Evolutionary conservation across 129 eudicot species (phyloP).

Genomic region (Artemisia tridentata): DNA sequence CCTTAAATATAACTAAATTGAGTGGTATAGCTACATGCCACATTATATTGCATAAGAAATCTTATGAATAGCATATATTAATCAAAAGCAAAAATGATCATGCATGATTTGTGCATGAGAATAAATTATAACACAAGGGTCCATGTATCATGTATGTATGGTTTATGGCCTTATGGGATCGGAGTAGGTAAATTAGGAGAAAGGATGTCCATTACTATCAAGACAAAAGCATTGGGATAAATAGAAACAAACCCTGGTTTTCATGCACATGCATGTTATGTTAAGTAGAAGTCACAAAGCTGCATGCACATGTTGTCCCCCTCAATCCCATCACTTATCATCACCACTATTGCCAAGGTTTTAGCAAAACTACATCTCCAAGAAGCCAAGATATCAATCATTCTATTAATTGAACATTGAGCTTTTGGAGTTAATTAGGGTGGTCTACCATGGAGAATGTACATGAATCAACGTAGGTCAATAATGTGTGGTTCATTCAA

Average conservation of each 20-base stretch:
- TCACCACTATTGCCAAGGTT: slow-evolving; percentile 20
- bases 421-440: slow-evolving; percentile 28
- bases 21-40: slow-evolving; percentile 24
- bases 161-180: too few species aligned
- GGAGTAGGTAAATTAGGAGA: slow-evolving; percentile 22
- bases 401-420: slow-evolving; percentile 27
- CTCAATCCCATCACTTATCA: slow-evolving; percentile 24
- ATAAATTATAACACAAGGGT: slow-evolving; percentile 27
- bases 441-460: slow-evolving; percentile 25
- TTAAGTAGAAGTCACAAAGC: too few species aligned
- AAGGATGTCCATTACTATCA: slow-evolving; percentile 27
- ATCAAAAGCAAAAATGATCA: slow-evolving; percentile 25
- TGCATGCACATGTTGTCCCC: slow-evolving; percentile 36
- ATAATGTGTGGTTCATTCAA: slow-evolving; percentile 1
- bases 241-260: slow-evolving; percentile 26
- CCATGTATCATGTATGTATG: slow-evolving; percentile 21
- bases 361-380: slow-evolving; percentile 34
- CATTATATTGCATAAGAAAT: slow-evolving; percentile 13
- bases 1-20: slow-evolving; percentile 17
- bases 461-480: slow-evolving; percentile 9
- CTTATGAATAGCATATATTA: slow-evolving; percentile 13
- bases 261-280: slow-evolving; percentile 37
- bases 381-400: slow-evolving; percentile 39
- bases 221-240: slow-evolving; percentile 42
- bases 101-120: slow-evolving; percentile 32